phyloP scores from a whole-genome alignment of 2,329 filamentous ascomycete species.

The Claviceps sp. region DNA sequence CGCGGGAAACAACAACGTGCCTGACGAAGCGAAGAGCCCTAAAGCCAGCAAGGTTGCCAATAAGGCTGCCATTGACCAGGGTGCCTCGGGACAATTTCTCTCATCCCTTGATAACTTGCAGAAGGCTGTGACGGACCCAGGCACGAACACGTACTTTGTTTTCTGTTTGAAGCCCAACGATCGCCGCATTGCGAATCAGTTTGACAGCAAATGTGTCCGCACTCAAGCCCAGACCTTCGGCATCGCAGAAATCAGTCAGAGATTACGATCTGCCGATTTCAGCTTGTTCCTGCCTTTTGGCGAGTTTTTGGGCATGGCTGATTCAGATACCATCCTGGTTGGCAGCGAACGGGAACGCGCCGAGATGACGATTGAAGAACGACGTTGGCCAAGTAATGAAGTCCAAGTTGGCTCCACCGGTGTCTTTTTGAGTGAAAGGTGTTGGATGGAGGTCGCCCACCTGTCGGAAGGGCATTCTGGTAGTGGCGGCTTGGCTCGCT shows the following conservation, averaged over 20 bases:
- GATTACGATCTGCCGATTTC: conserved; percentile 86
- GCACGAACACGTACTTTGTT: conserved; percentile 88
- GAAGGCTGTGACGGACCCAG: conserved; percentile 66
- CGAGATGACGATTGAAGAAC: conserved; percentile 82
- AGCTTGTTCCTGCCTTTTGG: conserved; percentile 91
- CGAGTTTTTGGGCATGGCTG: conserved; percentile 82
- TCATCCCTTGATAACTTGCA: conserved; percentile 82
- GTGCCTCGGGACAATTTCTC: conserved; percentile 85
- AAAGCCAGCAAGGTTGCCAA: conserved; percentile 15
- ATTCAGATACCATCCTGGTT: conserved; percentile 72
- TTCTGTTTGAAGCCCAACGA: conserved; percentile 98
- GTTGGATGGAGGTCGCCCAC: conserved; percentile 83
- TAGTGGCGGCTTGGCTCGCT: conserved; percentile 27
- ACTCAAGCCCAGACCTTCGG: conserved; percentile 91
- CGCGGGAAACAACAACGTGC: conserved; percentile 23
- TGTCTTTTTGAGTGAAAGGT: conserved; percentile 88
- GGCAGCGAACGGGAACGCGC: conserved; percentile 88
- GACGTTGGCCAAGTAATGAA: conserved; percentile 85
- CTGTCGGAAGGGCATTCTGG: conserved; percentile 45
- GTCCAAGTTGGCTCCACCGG: conserved; percentile 83
- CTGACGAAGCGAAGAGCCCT: conserved; percentile 27
- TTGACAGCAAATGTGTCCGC: conserved; percentile 95
- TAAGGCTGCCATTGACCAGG: conserved; percentile 46
- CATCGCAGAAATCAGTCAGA: conserved; percentile 91
- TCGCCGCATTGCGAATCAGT: conserved; percentile 92